Conservation (phyloP, 768 basidiomycete genomes). For the Mycena venus region DNA sequence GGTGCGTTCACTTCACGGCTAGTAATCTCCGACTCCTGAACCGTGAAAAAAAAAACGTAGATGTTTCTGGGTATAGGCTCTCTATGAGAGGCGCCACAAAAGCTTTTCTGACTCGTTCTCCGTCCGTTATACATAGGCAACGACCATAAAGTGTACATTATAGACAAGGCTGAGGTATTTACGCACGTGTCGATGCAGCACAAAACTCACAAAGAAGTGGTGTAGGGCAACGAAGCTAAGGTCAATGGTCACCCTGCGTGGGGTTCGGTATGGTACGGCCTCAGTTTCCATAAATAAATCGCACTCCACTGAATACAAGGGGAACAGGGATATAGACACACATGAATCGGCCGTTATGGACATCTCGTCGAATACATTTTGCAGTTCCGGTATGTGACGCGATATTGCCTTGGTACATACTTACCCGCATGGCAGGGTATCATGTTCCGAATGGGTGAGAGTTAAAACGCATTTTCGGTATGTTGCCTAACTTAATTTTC, state of each 20-base stretch:
- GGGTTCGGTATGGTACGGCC: slow-evolving; percentile 76
- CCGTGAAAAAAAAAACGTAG: too few species aligned
- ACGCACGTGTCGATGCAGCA: neutral
- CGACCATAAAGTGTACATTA: slow-evolving; percentile 65
- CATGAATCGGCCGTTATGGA: slow-evolving; percentile 79
- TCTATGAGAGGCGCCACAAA: neutral
- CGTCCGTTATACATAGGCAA: neutral
- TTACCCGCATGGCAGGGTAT: neutral
- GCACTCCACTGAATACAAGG: neutral
- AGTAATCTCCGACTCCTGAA: neutral
- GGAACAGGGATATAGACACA: slow-evolving; percentile 70
- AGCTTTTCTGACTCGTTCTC: neutral
- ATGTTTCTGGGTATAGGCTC: slow-evolving; percentile 75
- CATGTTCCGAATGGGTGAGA: slow-evolving; percentile 78
- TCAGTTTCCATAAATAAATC: neutral
- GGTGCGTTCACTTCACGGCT: slow-evolving; percentile 12
- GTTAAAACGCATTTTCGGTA: neutral
- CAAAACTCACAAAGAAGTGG: neutral
- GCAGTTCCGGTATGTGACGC: slow-evolving; percentile 53
- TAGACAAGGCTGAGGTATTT: slow-evolving; percentile 84
- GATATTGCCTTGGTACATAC: neutral
- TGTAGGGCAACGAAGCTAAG: slow-evolving; percentile 64
- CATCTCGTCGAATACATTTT: slow-evolving; percentile 81
- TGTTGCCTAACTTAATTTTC: neutral
- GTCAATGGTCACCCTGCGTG: slow-evolving; percentile 82